Conservation (phyloP, 1,139 yeast genomes). For the Nakaseomyces uthaithaninus region DNA sequence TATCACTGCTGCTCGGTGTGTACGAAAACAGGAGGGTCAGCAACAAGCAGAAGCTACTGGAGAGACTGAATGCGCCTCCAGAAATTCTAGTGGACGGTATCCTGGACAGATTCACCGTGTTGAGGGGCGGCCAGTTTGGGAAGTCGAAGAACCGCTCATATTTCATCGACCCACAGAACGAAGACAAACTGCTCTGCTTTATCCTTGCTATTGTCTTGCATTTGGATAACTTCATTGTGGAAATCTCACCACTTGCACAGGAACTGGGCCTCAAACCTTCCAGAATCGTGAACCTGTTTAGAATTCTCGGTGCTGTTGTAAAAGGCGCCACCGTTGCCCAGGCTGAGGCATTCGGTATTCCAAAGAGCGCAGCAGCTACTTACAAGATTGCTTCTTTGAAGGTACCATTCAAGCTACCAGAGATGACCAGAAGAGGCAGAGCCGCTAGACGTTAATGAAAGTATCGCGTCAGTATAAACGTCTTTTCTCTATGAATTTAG, state of each 20-base stretch:
- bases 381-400: constrained; percentile 75
- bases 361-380: constrained; percentile 53
- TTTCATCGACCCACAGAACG: constrained; percentile 75
- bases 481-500: too few species aligned
- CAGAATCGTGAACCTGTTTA: constrained; percentile 58
- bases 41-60: constrained; percentile 52
- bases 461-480: too few species aligned
- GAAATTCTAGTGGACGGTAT: constrained; percentile 68
- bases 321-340: constrained; percentile 71
- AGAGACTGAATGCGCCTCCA: constrained; percentile 59
- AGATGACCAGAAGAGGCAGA: constrained; percentile 63
- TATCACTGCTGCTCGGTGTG: constrained; percentile 71
- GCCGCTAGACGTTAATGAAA: constrained; percentile 23
- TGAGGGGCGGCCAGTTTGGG: constrained; percentile 60
- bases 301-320: constrained; percentile 74
- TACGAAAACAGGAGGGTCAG: constrained; percentile 62
- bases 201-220: constrained; percentile 66
- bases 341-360: constrained; percentile 76
- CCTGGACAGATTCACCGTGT: constrained; percentile 58
- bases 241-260: constrained; percentile 72
- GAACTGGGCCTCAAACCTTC: constrained; percentile 80
- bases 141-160: constrained; percentile 65
- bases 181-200: constrained; percentile 77
- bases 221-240: constrained; percentile 67
- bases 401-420: constrained; percentile 89